Conservation (phyloP, 2,329 filamentous ascomycete genomes). For the Arthrobotrys musiformis region DNA sequence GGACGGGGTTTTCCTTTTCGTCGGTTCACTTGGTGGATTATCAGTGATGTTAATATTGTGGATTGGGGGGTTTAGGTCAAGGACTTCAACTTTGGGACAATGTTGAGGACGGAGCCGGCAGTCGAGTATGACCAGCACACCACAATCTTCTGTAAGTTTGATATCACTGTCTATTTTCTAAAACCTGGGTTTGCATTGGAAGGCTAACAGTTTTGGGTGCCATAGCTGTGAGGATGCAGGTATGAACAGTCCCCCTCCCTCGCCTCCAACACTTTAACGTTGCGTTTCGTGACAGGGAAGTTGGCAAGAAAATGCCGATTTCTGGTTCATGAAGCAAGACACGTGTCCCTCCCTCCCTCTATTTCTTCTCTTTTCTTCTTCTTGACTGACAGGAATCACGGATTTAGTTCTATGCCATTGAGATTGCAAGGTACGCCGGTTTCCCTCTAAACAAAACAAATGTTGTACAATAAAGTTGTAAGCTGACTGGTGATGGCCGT, state of each 20-base stretch:
- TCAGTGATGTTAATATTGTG: not conserved
- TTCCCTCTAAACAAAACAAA: not conserved
- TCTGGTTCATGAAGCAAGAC: not conserved
- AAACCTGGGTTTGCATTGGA: not conserved
- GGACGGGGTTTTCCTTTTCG: not conserved
- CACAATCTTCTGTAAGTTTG: conserved; percentile 83
- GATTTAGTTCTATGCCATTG: conserved; percentile 79
- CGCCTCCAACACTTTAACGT: not conserved
- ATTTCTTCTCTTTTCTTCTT: not conserved
- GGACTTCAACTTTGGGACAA: conserved; percentile 98
- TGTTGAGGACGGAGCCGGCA: conserved; percentile 81
- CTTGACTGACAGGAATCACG: not conserved
- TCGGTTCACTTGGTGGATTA: not conserved
- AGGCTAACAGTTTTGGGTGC: conserved; percentile 13
- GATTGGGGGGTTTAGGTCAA: conserved; percentile 69
- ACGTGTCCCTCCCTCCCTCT: not conserved
- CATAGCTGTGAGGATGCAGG: conserved; percentile 69
- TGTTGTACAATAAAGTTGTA: too few species aligned
- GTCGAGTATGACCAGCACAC: conserved; percentile 87
- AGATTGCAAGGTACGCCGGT: conserved; percentile 73
- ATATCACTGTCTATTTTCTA: not conserved
- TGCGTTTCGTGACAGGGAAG: too few species aligned
- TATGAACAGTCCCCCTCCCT: conserved; percentile 4
- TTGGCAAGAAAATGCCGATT: not conserved
- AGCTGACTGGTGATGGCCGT: too few species aligned